Evolutionary conservation across 1,139 yeast species (phyloP).

Genomic region (Fermentozyma sake): DNA sequence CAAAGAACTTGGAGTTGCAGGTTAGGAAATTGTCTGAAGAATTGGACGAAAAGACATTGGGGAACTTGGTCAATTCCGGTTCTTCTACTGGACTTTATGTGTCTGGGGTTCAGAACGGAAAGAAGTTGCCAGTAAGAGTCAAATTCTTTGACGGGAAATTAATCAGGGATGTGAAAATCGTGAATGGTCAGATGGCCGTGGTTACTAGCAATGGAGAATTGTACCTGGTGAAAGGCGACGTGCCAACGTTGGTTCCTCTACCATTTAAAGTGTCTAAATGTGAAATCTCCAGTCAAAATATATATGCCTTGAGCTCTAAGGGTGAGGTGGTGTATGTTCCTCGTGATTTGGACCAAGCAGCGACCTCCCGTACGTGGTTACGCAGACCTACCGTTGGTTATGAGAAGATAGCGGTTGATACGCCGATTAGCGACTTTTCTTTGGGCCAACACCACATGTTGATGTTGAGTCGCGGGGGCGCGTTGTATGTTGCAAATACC

Average conservation of each 20-base stretch:
- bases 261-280: constrained; percentile 49
- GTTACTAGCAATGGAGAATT: constrained; percentile 72
- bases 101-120: constrained; percentile 29
- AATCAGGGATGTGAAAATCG: constrained; percentile 54
- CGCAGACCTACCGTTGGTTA: constrained; percentile 3
- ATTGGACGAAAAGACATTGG: constrained; percentile 30
- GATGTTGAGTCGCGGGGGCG: constrained; percentile 56
- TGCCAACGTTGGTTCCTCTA: constrained; percentile 22
- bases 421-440: constrained; percentile 42
- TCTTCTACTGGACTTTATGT: constrained; percentile 33
- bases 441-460: constrained; percentile 69
- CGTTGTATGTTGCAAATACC: constrained; percentile 50
- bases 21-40: constrained; percentile 25
- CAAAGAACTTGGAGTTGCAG: constrained; percentile 21
- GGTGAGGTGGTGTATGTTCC: constrained; percentile 55
- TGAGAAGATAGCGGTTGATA: constrained; percentile 8
- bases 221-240: constrained; percentile 40
- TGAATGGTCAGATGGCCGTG: constrained; percentile 48
- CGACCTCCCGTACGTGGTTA: constrained; percentile 18
- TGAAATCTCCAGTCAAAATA: constrained; percentile 47
- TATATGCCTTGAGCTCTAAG: constrained; percentile 55
- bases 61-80: constrained; percentile 21
- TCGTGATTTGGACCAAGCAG: constrained; percentile 18
- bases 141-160: constrained; percentile 59
- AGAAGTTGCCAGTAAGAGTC: constrained; percentile 56